Evolutionary conservation across 164 flowering plant species (phyloP), one percentile per base, ranked within the genome.

Genomic region (Sextonia rubra): DNA sequence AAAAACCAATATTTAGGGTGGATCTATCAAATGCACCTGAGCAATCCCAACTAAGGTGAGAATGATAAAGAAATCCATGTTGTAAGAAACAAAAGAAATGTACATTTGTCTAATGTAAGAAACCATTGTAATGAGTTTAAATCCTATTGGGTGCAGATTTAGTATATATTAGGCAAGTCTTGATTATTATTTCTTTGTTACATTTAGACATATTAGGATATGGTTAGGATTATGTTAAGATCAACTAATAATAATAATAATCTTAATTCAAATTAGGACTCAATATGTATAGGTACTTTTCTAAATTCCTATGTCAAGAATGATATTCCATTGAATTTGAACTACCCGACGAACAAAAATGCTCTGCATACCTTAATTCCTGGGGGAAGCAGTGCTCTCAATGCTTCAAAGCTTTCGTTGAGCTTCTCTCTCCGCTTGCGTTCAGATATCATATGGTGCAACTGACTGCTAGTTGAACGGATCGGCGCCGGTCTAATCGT

Each of bases 401-500:
- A 77, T 24, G 86, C 84, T 24, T 82, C 86, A 73, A 93, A 91
- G 82, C 85, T 86, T 29, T 91, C 96, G 66, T 93, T 95, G 60
- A 91, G 86, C 71, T 91, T 95, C 77, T 89, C 96, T 15, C 98
- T 78, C 47, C 99, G 74, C 67, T 80, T 90, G 17, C 98, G 78
- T 81, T 95, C 99, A 0, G 94, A 83, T 64, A 95, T 86, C 89
- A 88, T 86, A 77, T 95, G 99, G 25, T 89, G 90, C 72, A 90
- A 47, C 68, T 88, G 94, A 22, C 81, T 81, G 69, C 44, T 78
- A 0, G 85, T 76, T 1, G 90, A 91, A 0, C 83, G 83, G 29
- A 72, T 72, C 69, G 83, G 75, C 58, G n/a, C 70, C 2, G 70
- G 7, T 48, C 81, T 68, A 18, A 90, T 71, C 67, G 76, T 77